These are phyloP conservation scores for Phaeosphaeriaceae sp. DNA, from an alignment of 2,329 filamentous ascomycete species.

Conservation along the genomic window DNA sequence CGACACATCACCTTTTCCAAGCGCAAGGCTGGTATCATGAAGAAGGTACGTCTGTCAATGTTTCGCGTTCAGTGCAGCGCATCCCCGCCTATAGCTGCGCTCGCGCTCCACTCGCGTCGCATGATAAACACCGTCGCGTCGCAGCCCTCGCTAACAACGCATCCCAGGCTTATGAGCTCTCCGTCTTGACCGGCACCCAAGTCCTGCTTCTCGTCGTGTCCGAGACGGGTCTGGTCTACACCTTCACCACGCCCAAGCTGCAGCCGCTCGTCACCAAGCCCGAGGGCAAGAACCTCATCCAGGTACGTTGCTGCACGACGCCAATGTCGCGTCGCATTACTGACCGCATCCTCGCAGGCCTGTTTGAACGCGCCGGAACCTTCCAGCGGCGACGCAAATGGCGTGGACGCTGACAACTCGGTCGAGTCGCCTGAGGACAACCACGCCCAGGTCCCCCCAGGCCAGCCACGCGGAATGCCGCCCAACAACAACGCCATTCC, in stretches of 20 bases:
- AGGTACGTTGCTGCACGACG: constrained; percentile 67
- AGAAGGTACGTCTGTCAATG: constrained; percentile 76
- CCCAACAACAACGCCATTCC: constrained; percentile 70
- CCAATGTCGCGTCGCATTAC: constrained; percentile 24
- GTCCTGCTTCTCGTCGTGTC: constrained; percentile 95
- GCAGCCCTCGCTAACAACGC: constrained; percentile 5
- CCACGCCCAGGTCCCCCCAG: constrained; percentile 76
- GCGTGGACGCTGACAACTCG: constrained; percentile 57
- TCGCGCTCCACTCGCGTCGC: constrained; percentile 34
- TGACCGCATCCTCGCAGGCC: constrained; percentile 67
- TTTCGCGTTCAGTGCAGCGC: constrained; percentile 17
- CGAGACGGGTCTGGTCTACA: constrained; percentile 96
- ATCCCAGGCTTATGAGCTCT: constrained; percentile 88
- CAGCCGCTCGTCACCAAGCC: constrained; percentile 98
- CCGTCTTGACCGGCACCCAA: constrained; percentile 96
- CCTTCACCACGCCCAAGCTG: constrained; percentile 97
- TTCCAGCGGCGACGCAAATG: constrained; percentile 73
- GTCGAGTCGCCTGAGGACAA: constrained; percentile 94
- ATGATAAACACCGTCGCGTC: constrained; percentile 30
- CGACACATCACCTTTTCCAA: constrained; percentile 99
- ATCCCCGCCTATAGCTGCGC: constrained; percentile 27
- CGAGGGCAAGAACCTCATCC: constrained; percentile 98
- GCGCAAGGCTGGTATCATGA: constrained; percentile 99
- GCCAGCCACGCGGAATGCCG: constrained; percentile 69
- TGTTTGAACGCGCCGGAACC: constrained; percentile 97